Base-by-base conservation (phyloP, 768 basidiomycete genomes). In the Lactifluus echinatus region DNA sequence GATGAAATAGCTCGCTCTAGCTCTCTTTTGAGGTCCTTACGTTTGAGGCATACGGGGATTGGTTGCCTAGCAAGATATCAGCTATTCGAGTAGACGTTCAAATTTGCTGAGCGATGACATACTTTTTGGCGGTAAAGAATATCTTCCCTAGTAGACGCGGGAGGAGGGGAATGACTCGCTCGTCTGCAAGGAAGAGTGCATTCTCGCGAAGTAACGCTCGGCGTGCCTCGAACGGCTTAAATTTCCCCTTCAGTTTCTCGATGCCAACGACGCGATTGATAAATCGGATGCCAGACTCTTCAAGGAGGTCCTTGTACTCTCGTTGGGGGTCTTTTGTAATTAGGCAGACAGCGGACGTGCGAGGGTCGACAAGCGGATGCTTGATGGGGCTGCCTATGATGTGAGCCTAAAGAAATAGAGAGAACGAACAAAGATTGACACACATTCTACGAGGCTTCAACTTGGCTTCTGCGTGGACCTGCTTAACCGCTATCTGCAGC, bases 61-160 rank as follows among this genome's bases (percentile, higher is more conserved):
- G 96, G 96, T 70, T 95, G 91, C 73, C 94, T 97, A 56, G 5
- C 34, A 19, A 12, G 59, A 48, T 21, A 19, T 49, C 7, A 49
- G 37, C 10, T 57, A 23, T 26, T 43, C 17, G 62, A 61, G 4
- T 11, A n/a, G 19, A 15, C 6, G 17, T n/a, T 55, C 44, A 23
- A 14, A 56, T 6, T 23, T 48, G 24, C 29, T 39, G 10, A 7
- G 11, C 26, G 66, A 2, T 4, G n/a, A 64, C 89, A 62, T 64
- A 96, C 93, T 97, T 98, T 74, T 98, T 98, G 1, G 93, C 91
- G 29, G 89, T 81, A 65, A 97, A 93, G 81, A 91, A 98, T 65
- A 86, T 87, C 50, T 82, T 84, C 6, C 96, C 96, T 2, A 98
- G 76, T 46, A 97, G 72, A 59, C 81, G 82, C 1, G 95, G 95